phyloP scores from a whole-genome alignment of 2,329 filamentous ascomycete genomes.

The Penicillium sp. region DNA sequence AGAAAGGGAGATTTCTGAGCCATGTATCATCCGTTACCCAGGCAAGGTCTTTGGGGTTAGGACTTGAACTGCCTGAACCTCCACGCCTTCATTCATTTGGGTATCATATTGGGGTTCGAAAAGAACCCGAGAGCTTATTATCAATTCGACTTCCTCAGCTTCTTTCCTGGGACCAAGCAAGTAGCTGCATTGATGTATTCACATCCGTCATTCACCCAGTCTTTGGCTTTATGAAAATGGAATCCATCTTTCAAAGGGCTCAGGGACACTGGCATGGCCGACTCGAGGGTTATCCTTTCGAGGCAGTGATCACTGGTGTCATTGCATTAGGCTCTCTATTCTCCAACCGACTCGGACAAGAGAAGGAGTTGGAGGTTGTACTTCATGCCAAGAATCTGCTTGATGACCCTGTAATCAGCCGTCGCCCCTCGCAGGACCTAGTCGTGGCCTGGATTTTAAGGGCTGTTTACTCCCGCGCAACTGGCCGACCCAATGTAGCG shows the following conservation, averaged over 20 bases:
- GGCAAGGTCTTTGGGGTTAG: conserved; percentile 30
- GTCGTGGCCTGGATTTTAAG: conserved; percentile 50
- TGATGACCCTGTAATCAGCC: conserved; percentile 34
- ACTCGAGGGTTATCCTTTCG: conserved; percentile 27
- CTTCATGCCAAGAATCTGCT: conserved; percentile 45
- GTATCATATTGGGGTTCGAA: conserved; percentile 34
- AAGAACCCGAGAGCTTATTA: conserved; percentile 25
- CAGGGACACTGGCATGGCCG: conserved; percentile 32
- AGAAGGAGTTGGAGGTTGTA: conserved; percentile 26
- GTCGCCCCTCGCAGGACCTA: conserved; percentile 28
- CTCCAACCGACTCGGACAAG: conserved; percentile 16
- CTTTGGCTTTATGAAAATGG: conserved; percentile 33
- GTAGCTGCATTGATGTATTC: conserved; percentile 30
- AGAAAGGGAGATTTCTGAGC: background rate
- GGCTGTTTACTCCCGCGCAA: conserved; percentile 50
- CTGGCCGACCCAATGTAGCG: conserved; percentile 50
- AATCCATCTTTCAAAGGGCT: conserved; percentile 21
- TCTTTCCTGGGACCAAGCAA: conserved; percentile 27
- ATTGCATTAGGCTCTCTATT: conserved; percentile 36
- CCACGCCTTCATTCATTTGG: conserved; percentile 39
- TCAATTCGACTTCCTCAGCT: conserved; percentile 21
- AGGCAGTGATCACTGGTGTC: conserved; percentile 33
- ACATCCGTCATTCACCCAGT: conserved; percentile 31
- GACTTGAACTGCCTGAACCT: conserved; percentile 32
- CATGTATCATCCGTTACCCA: background rate